phyloP scores from a whole-genome alignment of 176 grass and related monocot genomes.

The Zizania latifolia region DNA sequence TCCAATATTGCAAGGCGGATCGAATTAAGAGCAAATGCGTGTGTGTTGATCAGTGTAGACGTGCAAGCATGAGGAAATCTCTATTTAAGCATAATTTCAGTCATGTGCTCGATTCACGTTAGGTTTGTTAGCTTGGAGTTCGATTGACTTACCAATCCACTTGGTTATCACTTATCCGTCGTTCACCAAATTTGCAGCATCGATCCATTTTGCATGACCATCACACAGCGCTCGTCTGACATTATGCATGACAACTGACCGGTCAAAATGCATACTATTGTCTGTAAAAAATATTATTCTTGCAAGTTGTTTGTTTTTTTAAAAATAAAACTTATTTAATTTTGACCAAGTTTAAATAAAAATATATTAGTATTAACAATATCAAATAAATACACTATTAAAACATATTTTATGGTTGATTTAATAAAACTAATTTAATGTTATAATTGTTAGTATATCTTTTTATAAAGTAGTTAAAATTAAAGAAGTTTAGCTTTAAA shows the following conservation, averaged over 20 bases:
- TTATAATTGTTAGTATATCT: too few species aligned
- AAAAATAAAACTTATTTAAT: too few species aligned
- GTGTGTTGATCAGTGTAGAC: background rate
- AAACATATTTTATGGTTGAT: too few species aligned
- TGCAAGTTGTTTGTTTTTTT: too few species aligned
- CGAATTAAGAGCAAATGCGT: background rate
- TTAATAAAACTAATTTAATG: too few species aligned
- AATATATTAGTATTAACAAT: too few species aligned
- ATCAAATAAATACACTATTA: too few species aligned
- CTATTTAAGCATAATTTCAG: background rate
- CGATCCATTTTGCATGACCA: background rate
- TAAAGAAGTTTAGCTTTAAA: too few species aligned
- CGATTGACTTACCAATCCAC: conserved; percentile 29
- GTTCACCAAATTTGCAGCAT: conserved; percentile 10
- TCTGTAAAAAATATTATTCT: background rate
- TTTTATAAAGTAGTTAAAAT: too few species aligned
- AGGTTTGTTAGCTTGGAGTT: conserved; percentile 31
- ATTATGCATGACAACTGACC: conserved; percentile 6
- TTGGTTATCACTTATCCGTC: conserved; percentile 9
- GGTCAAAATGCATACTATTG: background rate
- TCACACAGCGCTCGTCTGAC: conserved; percentile 22
- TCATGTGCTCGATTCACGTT: conserved; percentile 19
- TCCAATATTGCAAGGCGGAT: background rate
- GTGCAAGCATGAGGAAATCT: background rate
- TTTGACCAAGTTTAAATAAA: too few species aligned